Conservation (phyloP, 768 basidiomycete genomes). For the Panus rudis region DNA sequence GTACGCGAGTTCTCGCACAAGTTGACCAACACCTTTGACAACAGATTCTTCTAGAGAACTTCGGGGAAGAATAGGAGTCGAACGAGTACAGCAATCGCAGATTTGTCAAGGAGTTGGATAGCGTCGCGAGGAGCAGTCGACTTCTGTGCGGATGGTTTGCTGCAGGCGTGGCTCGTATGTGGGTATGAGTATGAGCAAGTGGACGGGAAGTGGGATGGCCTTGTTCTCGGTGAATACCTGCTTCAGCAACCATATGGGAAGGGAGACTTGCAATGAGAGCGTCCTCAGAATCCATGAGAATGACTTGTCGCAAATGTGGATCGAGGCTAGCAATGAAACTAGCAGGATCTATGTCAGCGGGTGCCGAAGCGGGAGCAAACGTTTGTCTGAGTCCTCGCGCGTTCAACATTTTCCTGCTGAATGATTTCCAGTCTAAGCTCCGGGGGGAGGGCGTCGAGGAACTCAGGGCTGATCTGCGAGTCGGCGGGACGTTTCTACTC, state of each 20-base stretch:
- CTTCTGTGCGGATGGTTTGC: too few relatives aligned
- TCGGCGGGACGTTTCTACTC: slow-evolving; percentile 68
- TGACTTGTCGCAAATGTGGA: slow-evolving; percentile 82
- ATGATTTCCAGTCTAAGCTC: slow-evolving; percentile 96
- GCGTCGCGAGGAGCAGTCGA: slow-evolving; percentile 67
- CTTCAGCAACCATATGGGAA: slow-evolving; percentile 82
- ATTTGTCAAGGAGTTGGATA: slow-evolving; percentile 87
- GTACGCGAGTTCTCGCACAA: slow-evolving; percentile 94
- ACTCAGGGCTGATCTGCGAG: slow-evolving; percentile 90
- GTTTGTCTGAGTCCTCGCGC: slow-evolving; percentile 51
- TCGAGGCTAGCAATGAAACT: slow-evolving; percentile 91
- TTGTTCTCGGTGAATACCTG: slow-evolving; percentile 61
- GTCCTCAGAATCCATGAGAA: slow-evolving; percentile 84
- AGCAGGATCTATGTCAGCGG: slow-evolving; percentile 78
- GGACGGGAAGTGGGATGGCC: slow-evolving; percentile 6
- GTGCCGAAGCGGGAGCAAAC: too few relatives aligned
- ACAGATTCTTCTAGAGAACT: slow-evolving; percentile 72
- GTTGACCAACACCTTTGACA: slow-evolving; percentile 89
- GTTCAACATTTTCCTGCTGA: slow-evolving; percentile 87
- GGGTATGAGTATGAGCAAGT: slow-evolving; percentile 2
- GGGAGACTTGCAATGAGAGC: slow-evolving; percentile 77
- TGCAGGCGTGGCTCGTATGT: too few relatives aligned
- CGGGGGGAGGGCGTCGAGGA: slow-evolving; percentile 91
- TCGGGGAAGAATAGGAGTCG: slow-evolving; percentile 96
- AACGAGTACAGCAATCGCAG: slow-evolving; percentile 81